These are phyloP conservation scores for Phialocephala sp. DNA, from an alignment of 2,329 filamentous ascomycete genomes.

Conservation along the genomic window DNA sequence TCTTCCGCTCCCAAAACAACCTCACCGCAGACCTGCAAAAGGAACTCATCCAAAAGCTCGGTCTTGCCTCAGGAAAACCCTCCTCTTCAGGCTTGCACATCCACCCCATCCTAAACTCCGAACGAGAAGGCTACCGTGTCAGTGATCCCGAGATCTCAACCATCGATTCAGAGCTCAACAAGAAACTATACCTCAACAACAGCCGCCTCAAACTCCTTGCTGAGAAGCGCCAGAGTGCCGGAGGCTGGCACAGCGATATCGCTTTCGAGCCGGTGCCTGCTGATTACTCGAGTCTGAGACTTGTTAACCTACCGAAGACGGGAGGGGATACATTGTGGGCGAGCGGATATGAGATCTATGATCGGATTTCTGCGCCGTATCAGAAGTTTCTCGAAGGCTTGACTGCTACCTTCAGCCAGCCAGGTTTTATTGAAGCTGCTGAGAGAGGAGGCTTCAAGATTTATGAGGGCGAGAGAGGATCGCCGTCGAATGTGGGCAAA, in stretches of 20 bases:
- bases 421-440: conserved; percentile 56
- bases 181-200: conserved; percentile 51
- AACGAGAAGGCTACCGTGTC: conserved; percentile 50
- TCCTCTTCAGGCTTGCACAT: conserved; percentile 62
- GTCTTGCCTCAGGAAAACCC: conserved; percentile 62
- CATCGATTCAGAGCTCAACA: conserved; percentile 62
- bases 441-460: conserved; percentile 50
- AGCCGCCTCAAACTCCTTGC: conserved; percentile 1
- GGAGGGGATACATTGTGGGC: conserved; percentile 69
- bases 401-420: conserved; percentile 60
- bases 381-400: conserved; percentile 63
- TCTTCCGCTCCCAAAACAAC: conserved; percentile 69
- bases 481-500: conserved; percentile 56
- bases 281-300: conserved; percentile 65
- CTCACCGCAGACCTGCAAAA: conserved; percentile 69
- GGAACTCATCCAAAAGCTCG: conserved; percentile 63
- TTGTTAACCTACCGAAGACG: conserved; percentile 60
- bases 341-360: conserved; percentile 70
- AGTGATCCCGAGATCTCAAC: conserved; percentile 66
- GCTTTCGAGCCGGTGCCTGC: conserved; percentile 67
- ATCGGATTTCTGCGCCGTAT: conserved; percentile 62
- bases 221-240: conserved; percentile 50
- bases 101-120: conserved; percentile 62
- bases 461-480: conserved; percentile 53
- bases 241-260: conserved; percentile 66